Evolutionary conservation across 2,329 filamentous ascomycete species (phyloP), one percentile per base, ranked within the genome.

Genomic region (Colletotrichum chlorophyti): DNA sequence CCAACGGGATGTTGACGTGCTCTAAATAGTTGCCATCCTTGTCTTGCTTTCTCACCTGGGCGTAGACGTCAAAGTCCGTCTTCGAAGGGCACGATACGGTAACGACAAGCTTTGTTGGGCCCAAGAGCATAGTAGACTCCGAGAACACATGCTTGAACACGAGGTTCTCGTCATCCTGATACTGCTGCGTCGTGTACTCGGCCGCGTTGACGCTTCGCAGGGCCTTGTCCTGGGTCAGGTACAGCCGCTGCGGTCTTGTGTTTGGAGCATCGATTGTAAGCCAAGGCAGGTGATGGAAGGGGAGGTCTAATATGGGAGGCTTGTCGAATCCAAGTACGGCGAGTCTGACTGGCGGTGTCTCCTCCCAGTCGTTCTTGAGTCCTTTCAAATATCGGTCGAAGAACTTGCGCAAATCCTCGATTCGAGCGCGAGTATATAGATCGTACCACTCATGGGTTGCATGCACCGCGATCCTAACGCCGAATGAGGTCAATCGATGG

Each of bases 381-480:
- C 9, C 47, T 24, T 40, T 57, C 6, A 57, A 23, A 34, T 65
- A 67, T 3, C 37, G 51, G 31, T 65, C 61, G 17, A 64, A 66
- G 59, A 51, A 67, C 41, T 37, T 24, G 11, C 64, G 63, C 3
- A 69, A 42, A 8, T 70, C 66, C 15, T 68, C 62, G 0, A 35
- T 66, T 1, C 58, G 37, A 5, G 62, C 51, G 2, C 47, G 27
- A 7, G 27, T 54, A 46, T 70, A 71, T 1, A 71, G n/a, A 38
- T 71, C 68, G 23, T 65, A 58, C 68, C 69, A 70, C 31, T 71
- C 68, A 29, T 70, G 66, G 0, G 65, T 65, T 1, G 57, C 29
- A 38, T 70, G 68, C 0, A 70, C 53, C 3, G 42, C 29, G 23
- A 53, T 27, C 49, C 49, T 53, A 6, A 12, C 7, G 27, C 27